Conservation (phyloP, 306 rosid species). For the Lotus japonicus region DNA sequence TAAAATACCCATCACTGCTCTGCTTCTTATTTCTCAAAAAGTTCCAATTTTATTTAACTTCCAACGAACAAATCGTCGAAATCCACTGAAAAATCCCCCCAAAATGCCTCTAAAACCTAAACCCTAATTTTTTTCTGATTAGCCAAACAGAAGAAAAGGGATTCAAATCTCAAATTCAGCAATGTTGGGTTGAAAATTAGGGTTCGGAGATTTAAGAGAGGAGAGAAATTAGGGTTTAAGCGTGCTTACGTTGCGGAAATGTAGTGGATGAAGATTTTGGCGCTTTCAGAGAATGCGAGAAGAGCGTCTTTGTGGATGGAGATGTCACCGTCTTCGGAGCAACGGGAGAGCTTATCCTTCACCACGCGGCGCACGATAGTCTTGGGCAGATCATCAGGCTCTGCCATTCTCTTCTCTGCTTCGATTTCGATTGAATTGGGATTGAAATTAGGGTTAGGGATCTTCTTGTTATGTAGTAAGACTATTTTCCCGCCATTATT, state of each 20-base stretch:
- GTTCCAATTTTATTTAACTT: not conserved
- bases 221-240: not conserved
- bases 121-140: not conserved
- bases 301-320: conserved; percentile 64
- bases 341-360: conserved; percentile 72
- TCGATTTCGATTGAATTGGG: not conserved
- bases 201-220: not conserved
- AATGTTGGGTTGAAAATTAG: not conserved
- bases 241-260: conserved; percentile 71
- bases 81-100: not conserved
- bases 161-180: not conserved
- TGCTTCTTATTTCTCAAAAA: not conserved
- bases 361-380: conserved; percentile 88
- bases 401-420: conserved; percentile 12
- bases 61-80: not conserved
- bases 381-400: conserved; percentile 70
- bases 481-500: conserved; percentile 22
- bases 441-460: not conserved
- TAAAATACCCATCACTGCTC: not conserved
- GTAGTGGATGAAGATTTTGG: conserved; percentile 88
- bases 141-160: not conserved
- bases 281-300: conserved; percentile 81
- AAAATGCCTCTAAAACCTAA: not conserved
- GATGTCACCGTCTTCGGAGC: conserved; percentile 62
- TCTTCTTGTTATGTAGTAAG: not conserved